phyloP scores from a whole-genome alignment of 2,329 filamentous ascomycete species.

The Basipetospora chlamydospora region DNA sequence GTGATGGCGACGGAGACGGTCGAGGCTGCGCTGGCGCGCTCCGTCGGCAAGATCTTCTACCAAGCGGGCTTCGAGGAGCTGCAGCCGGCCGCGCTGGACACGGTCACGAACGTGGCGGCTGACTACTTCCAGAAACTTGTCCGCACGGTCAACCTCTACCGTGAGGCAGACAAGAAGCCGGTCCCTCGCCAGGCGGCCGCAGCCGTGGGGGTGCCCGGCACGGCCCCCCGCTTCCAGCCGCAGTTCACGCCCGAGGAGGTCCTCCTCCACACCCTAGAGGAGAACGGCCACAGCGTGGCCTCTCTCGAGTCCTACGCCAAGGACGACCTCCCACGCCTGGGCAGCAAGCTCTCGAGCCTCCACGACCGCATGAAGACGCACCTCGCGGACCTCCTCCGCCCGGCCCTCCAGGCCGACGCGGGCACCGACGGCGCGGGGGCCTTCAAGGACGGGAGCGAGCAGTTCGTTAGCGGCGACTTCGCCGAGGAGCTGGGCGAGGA shows the following conservation, averaged over 20 bases:
- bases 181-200: conserved; percentile 27
- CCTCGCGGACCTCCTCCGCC: conserved; percentile 82
- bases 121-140: conserved; percentile 83
- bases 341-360: conserved; percentile 63
- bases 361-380: conserved; percentile 93
- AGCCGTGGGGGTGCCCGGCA: too few species aligned
- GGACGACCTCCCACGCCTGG: conserved; percentile 82
- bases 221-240: conserved; percentile 40
- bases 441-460: conserved; percentile 93
- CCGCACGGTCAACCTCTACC: conserved; percentile 66
- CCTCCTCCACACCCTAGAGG: conserved; percentile 69
- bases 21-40: conserved; percentile 72
- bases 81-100: conserved; percentile 84
- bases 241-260: conserved; percentile 75
- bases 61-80: conserved; percentile 95
- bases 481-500: conserved; percentile 96
- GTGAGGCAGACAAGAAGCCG: conserved; percentile 65
- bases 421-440: conserved; percentile 74
- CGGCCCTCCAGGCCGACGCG: conserved; percentile 61
- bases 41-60: conserved; percentile 89
- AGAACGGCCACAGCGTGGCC: conserved; percentile 72
- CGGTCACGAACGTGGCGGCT: conserved; percentile 74
- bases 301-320: conserved; percentile 74
- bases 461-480: conserved; percentile 93
- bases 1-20: conserved; percentile 75